Conservation (phyloP, 805 yeast species). For the Candida lessepsii region DNA sequence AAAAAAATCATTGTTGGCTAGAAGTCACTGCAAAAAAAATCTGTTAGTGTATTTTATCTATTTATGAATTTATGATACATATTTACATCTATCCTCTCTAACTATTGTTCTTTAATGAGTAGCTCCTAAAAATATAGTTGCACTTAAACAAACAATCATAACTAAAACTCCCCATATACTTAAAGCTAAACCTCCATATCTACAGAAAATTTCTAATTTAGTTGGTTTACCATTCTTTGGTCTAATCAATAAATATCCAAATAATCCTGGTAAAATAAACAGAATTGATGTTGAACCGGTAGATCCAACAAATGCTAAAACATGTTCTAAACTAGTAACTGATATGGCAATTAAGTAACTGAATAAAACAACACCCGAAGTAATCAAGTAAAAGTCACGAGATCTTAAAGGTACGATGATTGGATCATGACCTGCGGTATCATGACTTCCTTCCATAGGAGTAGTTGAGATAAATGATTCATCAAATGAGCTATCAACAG, state of each 20-base stretch:
- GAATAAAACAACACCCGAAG: conserved; percentile 43
- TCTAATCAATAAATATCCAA: conserved; percentile 61
- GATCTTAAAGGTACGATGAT: conserved; percentile 49
- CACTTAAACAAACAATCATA: conserved; percentile 55
- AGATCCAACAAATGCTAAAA: conserved; percentile 73
- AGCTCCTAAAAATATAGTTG: conserved; percentile 42
- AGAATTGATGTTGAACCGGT: conserved; percentile 82
- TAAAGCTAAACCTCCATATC: conserved; percentile 42
- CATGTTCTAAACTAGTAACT: conserved; percentile 63
- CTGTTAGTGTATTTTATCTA: too few species aligned
- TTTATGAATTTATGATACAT: conserved; percentile 1
- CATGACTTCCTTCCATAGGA: conserved; percentile 47
- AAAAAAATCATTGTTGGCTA: too few species aligned
- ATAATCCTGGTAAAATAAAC: conserved; percentile 74
- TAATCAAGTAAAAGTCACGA: conserved; percentile 47
- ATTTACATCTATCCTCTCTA: not conserved
- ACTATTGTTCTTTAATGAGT: conserved; percentile 11
- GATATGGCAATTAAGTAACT: conserved; percentile 59
- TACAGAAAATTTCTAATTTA: conserved; percentile 30
- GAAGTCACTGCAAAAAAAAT: too few species aligned
- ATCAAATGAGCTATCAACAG: conserved; percentile 16
- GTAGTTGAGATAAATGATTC: conserved; percentile 43
- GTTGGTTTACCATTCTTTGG: conserved; percentile 30
- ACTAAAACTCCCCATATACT: conserved; percentile 53
- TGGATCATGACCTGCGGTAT: conserved; percentile 47